Conservation (phyloP, 2,329 filamentous ascomycete species). For the Diaporthe eres region DNA sequence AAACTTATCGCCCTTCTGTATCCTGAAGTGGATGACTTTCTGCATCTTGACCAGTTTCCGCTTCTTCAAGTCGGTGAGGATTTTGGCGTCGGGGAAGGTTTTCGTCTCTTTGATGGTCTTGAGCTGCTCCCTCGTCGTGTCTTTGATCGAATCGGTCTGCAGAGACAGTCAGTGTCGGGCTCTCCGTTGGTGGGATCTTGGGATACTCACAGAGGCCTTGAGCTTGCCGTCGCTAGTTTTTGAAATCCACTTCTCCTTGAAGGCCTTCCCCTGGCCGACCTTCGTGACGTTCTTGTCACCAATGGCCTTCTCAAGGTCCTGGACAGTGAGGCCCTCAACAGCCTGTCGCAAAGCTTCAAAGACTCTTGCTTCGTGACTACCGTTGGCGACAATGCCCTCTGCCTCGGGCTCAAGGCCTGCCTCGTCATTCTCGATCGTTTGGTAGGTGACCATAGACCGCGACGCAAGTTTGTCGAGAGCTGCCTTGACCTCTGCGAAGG, state of each 20-base stretch:
- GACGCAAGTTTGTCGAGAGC: constrained; percentile 89
- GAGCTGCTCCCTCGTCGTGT: constrained; percentile 83
- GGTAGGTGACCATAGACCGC: constrained; percentile 88
- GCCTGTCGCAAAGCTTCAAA: constrained; percentile 81
- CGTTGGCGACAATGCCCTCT: constrained; percentile 78
- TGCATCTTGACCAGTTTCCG: constrained; percentile 88
- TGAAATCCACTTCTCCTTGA: constrained; percentile 82
- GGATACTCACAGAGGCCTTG: constrained; percentile 55
- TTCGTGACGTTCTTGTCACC: constrained; percentile 82
- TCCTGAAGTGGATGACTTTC: constrained; percentile 88
- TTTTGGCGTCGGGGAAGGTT: constrained; percentile 80
- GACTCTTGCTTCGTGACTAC: constrained; percentile 86
- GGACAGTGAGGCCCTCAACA: constrained; percentile 82
- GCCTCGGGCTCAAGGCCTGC: constrained; percentile 82
- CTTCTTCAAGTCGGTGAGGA: constrained; percentile 87
- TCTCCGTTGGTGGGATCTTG: not conserved
- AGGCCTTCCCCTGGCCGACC: constrained; percentile 94
- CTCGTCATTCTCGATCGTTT: constrained; percentile 85
- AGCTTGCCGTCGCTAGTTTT: constrained; percentile 72
- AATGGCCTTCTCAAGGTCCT: constrained; percentile 77
- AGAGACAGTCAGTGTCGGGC: constrained; percentile 33
- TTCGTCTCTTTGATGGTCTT: constrained; percentile 78
- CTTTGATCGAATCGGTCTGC: constrained; percentile 80
- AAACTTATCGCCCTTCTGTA: constrained; percentile 89
- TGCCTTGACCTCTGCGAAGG: constrained; percentile 82